A percentile compares a stretch with the other conserved stretches of the same genome.
phyloP scores from a whole-genome alignment of 2,329 filamentous ascomycete genomes.

The Aureobasidium sp. region DNA sequence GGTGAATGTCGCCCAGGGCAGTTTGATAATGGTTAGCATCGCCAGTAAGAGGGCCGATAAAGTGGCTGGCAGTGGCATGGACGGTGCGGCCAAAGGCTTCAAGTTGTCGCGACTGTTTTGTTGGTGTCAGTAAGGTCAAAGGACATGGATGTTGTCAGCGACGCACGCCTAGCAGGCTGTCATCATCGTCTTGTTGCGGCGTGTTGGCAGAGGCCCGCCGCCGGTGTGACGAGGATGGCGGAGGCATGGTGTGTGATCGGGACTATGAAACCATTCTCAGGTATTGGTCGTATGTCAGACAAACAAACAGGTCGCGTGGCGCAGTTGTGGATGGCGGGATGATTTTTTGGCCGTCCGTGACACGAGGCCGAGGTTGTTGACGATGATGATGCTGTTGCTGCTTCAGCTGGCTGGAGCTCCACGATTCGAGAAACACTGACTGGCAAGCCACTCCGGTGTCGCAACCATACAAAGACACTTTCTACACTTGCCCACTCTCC shows the following conservation, averaged over 20 bases:
- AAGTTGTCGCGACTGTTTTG: conserved; percentile 66
- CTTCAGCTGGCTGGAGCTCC: background rate
- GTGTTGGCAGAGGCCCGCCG: background rate
- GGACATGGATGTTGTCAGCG: background rate
- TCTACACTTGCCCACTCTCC: background rate
- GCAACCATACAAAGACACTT: background rate
- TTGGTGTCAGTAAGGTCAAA: background rate
- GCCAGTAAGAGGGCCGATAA: conserved; percentile 53
- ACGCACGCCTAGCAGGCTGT: conserved; percentile 15
- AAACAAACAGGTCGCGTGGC: background rate
- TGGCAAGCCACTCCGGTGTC: background rate
- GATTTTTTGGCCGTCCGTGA: background rate
- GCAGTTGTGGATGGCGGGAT: background rate
- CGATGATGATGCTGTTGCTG: background rate
- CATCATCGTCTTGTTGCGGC: conserved; percentile 15
- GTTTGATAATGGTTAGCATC: conserved; percentile 66
- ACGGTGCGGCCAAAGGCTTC: conserved; percentile 94
- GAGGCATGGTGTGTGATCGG: background rate
- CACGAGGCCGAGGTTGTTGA: conserved; percentile 12
- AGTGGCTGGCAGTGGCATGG: conserved; percentile 81
- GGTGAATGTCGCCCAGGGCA: conserved; percentile 83
- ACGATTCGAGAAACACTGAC: background rate
- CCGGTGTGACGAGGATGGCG: conserved; percentile 8
- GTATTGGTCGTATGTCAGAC: background rate
- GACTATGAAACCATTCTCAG: conserved; percentile 2